Percentiles rank a stretch among this genome's conserved stretches.
phyloP scores from a whole-genome alignment of 1,139 yeast species.

The Williopsis jadinii region DNA sequence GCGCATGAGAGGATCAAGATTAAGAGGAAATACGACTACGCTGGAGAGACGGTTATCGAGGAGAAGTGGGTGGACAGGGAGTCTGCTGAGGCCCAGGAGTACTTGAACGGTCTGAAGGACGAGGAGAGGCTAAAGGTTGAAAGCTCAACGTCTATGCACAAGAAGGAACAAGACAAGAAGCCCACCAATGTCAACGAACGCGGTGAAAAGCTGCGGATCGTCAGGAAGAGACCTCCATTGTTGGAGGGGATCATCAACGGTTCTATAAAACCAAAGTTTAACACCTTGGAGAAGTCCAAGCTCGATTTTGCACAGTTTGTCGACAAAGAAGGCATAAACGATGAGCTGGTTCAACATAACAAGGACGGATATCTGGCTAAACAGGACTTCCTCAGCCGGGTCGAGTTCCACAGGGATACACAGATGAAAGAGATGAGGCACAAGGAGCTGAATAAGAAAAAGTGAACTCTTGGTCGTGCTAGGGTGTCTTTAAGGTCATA shows the following conservation, averaged over 20 bases:
- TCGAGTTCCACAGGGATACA: conserved; percentile 59
- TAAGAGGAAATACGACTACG: conserved; percentile 76
- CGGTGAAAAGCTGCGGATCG: conserved; percentile 26
- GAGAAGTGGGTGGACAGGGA: conserved; percentile 67
- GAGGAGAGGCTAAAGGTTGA: conserved; percentile 19
- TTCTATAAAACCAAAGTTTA: conserved; percentile 60
- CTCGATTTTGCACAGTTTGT: conserved; percentile 96
- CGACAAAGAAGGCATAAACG: conserved; percentile 75
- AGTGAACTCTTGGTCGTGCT: not conserved
- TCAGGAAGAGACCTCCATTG: conserved; percentile 66
- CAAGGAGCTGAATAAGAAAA: conserved; percentile 25
- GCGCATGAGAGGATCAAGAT: conserved; percentile 54
- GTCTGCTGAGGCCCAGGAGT: conserved; percentile 86
- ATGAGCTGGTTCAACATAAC: conserved; percentile 73
- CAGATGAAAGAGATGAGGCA: conserved; percentile 52
- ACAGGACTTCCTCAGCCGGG: conserved; percentile 81
- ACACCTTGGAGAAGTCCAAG: conserved; percentile 87
- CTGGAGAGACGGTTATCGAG: conserved; percentile 77
- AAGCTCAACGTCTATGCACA: not conserved
- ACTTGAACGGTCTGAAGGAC: conserved; percentile 31
- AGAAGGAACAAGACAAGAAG: conserved; percentile 4
- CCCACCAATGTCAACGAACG: conserved; percentile 9
- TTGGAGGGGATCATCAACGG: conserved; percentile 64
- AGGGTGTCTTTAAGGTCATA: too few species aligned
- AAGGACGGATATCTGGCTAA: conserved; percentile 80